Conservation (phyloP, 2,329 filamentous ascomycete genomes). For the Calonectria pauciramosa region DNA sequence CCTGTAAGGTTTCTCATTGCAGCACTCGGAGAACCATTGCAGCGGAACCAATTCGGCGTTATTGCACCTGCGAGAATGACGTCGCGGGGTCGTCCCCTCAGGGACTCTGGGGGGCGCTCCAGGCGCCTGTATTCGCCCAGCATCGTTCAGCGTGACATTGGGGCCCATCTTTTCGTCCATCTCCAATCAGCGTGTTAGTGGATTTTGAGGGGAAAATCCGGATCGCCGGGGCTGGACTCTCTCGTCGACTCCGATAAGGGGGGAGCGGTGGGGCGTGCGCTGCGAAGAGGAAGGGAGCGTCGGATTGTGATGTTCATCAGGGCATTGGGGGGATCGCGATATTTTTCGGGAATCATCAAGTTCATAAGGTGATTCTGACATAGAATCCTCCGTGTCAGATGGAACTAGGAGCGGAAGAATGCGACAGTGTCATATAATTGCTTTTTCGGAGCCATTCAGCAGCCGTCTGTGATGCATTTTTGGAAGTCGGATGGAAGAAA, state of each 20-base stretch:
- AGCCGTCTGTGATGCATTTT: neutral
- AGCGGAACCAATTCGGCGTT: constrained; percentile 20
- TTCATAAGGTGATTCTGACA: neutral
- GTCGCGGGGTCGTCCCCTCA: neutral
- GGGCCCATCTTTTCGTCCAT: neutral
- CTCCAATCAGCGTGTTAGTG: constrained; percentile 1
- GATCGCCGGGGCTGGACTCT: neutral
- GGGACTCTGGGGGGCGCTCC: neutral
- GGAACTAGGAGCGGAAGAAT: neutral
- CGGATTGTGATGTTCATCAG: neutral
- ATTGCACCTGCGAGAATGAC: constrained; percentile 10
- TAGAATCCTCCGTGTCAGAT: neutral
- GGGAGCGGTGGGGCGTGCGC: neutral
- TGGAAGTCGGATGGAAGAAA: neutral
- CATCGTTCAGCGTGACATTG: neutral
- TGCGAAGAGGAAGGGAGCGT: neutral
- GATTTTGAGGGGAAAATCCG: constrained; percentile 21
- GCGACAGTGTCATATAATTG: neutral
- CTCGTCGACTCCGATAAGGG: constrained; percentile 28
- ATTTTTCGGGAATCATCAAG: neutral
- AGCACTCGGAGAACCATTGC: neutral
- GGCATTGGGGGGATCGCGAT: neutral
- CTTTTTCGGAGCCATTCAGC: neutral
- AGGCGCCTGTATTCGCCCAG: neutral
- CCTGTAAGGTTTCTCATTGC: neutral